These are phyloP conservation scores for Aspergillus arachidicola DNA, from an alignment of 2,329 filamentous ascomycete species.

Conservation along the genomic window DNA sequence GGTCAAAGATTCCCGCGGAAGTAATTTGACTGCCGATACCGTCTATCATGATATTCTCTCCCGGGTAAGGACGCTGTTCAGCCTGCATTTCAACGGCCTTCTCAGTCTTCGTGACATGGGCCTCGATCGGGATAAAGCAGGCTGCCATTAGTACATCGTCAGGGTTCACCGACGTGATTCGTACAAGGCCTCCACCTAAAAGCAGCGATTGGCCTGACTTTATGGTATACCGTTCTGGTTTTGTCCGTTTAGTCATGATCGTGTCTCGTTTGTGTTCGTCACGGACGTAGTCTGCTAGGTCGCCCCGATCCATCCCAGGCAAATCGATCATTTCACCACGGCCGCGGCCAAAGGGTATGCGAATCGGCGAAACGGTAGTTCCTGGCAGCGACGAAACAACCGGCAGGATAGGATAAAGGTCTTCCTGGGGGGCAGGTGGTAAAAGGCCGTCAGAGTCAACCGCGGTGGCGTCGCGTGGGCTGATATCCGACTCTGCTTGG, in stretches of 20 bases:
- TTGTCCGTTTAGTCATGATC: conserved; percentile 76
- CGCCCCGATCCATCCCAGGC: conserved; percentile 76
- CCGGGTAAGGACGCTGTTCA: conserved; percentile 60
- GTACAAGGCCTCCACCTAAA: conserved; percentile 81
- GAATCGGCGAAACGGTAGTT: conserved; percentile 92
- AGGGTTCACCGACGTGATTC: conserved; percentile 75
- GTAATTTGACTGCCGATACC: conserved; percentile 61
- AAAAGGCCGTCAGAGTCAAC: conserved; percentile 58
- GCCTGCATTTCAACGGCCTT: conserved; percentile 77
- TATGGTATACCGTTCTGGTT: conserved; percentile 72
- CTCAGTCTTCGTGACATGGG: conserved; percentile 76
- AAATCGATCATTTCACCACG: conserved; percentile 92
- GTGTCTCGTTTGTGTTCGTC: conserved; percentile 67
- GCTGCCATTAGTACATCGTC: conserved; percentile 74
- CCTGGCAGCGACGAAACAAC: conserved; percentile 84
- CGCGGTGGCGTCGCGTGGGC: conserved; percentile 19
- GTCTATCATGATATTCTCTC: conserved; percentile 65
- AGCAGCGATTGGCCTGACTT: conserved; percentile 79
- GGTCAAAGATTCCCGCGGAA: conserved; percentile 72
- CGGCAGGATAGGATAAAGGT: conserved; percentile 79
- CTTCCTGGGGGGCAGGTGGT: conserved; percentile 73
- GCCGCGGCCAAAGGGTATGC: conserved; percentile 83
- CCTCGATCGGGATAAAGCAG: conserved; percentile 76
- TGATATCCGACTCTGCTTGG: conserved; percentile 21
- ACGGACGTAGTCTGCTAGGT: conserved; percentile 70